A percentile compares a stretch with the other conserved stretches of the same genome.
These are phyloP conservation scores for Musa schizocarpa DNA, from an alignment of 176 grass and related monocot genomes.

Conservation along the genomic window DNA sequence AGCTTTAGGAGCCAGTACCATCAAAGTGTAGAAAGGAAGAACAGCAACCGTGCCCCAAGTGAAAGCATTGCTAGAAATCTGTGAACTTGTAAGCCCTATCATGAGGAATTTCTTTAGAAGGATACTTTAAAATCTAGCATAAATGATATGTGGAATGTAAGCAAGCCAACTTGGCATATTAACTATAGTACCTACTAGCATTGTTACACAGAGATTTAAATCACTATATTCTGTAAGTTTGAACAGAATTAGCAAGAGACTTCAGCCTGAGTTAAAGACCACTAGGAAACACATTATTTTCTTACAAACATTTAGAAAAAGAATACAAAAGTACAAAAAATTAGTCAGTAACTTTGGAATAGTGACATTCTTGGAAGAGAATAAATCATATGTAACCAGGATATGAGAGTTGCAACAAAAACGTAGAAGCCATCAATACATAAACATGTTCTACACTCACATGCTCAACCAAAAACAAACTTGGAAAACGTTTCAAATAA, in stretches of 20 bases:
- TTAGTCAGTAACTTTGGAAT: neutral
- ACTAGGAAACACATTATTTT: neutral
- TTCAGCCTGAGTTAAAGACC: neutral
- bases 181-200: neutral
- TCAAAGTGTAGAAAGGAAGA: conserved; percentile 94
- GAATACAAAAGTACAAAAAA: neutral
- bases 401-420: neutral
- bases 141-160: neutral
- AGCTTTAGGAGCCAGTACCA: conserved; percentile 88
- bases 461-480: neutral
- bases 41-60: conserved; percentile 79
- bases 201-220: neutral
- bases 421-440: neutral
- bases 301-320: neutral
- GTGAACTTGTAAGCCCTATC: conserved; percentile 55
- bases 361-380: neutral
- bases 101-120: neutral
- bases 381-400: neutral
- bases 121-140: neutral
- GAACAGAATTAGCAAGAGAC: neutral
- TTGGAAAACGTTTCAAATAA: neutral
- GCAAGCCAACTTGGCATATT: neutral
- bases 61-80: conserved; percentile 83
- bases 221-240: neutral
- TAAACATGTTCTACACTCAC: neutral